phyloP scores from a whole-genome alignment of 306 rosid genomes.

The Citrullus mucosospermus region DNA sequence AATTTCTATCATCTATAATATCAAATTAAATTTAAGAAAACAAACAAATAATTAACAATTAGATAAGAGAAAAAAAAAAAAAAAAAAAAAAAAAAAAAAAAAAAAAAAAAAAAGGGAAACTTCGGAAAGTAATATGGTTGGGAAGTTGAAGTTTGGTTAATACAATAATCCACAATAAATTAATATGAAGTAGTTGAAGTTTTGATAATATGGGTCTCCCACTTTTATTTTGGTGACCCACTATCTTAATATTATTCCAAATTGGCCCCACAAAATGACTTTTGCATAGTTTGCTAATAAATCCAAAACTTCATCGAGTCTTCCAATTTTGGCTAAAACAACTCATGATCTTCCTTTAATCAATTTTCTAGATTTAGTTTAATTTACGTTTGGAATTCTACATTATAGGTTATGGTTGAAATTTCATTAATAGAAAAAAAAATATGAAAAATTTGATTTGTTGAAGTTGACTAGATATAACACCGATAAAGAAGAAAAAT shows the following conservation, averaged over 20 bases:
- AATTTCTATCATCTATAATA: too few species aligned
- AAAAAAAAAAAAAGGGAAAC: background rate
- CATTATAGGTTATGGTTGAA: background rate
- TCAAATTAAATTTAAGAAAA: too few species aligned
- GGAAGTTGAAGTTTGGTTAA: background rate
- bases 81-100: too few species aligned
- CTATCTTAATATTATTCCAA: background rate
- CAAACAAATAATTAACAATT: too few species aligned
- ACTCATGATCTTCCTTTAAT: background rate
- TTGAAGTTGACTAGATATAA: background rate
- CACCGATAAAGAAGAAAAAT: background rate
- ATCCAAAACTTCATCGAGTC: background rate
- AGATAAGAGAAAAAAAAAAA: background rate
- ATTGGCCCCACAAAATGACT: background rate
- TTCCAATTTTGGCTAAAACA: background rate
- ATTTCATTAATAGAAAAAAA: background rate
- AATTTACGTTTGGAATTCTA: background rate
- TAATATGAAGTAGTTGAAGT: background rate
- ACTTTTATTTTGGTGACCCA: constrained; percentile 1
- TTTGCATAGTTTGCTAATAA: background rate
- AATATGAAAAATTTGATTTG: too few species aligned
- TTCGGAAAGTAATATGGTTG: background rate
- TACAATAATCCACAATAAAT: background rate
- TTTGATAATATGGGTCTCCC: constrained; percentile 1
- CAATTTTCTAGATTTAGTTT: background rate